Percentiles rank a stretch among this genome's conserved stretches.
phyloP scores from a whole-genome alignment of 257 asterid species.

The Plantago major region DNA sequence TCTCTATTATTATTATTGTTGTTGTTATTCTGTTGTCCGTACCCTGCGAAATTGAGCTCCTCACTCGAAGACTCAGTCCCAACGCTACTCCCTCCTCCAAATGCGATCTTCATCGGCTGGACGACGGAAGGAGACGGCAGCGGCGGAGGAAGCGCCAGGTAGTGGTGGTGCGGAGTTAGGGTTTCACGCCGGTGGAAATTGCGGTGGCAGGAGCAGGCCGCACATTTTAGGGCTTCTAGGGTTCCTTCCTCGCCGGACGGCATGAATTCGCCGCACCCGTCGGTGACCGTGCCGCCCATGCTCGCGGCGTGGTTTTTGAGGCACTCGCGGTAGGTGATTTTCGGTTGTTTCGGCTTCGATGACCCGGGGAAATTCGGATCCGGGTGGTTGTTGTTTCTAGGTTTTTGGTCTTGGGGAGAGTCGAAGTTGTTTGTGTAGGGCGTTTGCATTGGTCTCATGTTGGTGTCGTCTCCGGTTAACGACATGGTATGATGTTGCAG shows the following conservation, averaged over 20 bases:
- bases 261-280: constrained; percentile 98
- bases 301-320: constrained; percentile 87
- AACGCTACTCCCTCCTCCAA: constrained; percentile 44
- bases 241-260: constrained; percentile 87
- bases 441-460: constrained; percentile 26
- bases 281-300: constrained; percentile 83
- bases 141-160: constrained; percentile 48
- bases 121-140: constrained; percentile 22
- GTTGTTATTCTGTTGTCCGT: constrained; percentile 19
- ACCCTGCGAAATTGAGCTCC: constrained; percentile 64
- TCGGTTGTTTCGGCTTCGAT: constrained; percentile 12
- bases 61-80: constrained; percentile 81
- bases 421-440: constrained; percentile 26
- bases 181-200: constrained; percentile 65
- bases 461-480: constrained; percentile 37
- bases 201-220: constrained; percentile 88
- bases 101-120: constrained; percentile 66
- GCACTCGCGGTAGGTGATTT: constrained; percentile 64
- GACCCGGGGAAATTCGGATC: constrained; percentile 49
- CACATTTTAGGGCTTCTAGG: constrained; percentile 79
- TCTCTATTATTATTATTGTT: not conserved
- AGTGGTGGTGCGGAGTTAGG: constrained; percentile 49
- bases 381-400: constrained; percentile 12
- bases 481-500: too few species aligned
- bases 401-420: constrained; percentile 6